Evolutionary conservation across 1,284 basidiomycete genomes (phyloP).

Genomic region (Chondrostereum purpureum): DNA sequence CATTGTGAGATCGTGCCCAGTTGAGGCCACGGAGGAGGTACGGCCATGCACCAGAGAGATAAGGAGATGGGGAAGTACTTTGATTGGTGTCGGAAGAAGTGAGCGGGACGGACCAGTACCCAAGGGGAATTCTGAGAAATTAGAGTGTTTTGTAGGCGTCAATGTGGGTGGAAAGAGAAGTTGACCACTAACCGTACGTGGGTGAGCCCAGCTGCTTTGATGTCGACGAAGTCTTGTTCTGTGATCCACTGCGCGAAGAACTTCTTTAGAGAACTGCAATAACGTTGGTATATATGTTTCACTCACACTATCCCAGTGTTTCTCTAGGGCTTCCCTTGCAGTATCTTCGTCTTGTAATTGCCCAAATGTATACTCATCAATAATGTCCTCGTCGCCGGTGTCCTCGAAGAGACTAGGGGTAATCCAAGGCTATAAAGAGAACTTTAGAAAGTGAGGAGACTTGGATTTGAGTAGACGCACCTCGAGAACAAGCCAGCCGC

Average conservation of each 20-base stretch:
- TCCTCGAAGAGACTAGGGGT: slow-evolving; percentile 65
- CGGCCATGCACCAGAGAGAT: slow-evolving; percentile 60
- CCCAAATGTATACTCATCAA: slow-evolving; percentile 70
- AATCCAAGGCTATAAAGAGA: slow-evolving; percentile 57
- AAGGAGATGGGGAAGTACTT: slow-evolving; percentile 47
- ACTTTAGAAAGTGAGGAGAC: slow-evolving; percentile 6
- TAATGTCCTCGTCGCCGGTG: slow-evolving; percentile 51
- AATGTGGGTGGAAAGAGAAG: not conserved
- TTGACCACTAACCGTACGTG: slow-evolving; percentile 56
- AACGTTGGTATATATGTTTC: not conserved
- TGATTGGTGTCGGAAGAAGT: slow-evolving; percentile 44
- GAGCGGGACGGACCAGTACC: slow-evolving; percentile 71
- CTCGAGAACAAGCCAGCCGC: slow-evolving; percentile 64
- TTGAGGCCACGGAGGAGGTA: slow-evolving; percentile 59
- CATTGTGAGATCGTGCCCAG: slow-evolving; percentile 53
- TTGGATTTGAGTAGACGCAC: slow-evolving; percentile 22
- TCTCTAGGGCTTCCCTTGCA: slow-evolving; percentile 41
- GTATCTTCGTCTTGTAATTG: slow-evolving; percentile 41
- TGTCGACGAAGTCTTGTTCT: slow-evolving; percentile 60
- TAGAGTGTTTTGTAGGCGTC: slow-evolving; percentile 1
- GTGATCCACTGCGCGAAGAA: slow-evolving; percentile 49
- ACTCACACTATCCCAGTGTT: slow-evolving; percentile 58
- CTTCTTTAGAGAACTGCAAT: not conserved
- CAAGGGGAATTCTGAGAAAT: slow-evolving; percentile 54
- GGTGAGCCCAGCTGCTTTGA: slow-evolving; percentile 66